Evolutionary conservation across 208 protist genomes (phyloP).

Genomic region (Endotrypanum monterogeii): DNA sequence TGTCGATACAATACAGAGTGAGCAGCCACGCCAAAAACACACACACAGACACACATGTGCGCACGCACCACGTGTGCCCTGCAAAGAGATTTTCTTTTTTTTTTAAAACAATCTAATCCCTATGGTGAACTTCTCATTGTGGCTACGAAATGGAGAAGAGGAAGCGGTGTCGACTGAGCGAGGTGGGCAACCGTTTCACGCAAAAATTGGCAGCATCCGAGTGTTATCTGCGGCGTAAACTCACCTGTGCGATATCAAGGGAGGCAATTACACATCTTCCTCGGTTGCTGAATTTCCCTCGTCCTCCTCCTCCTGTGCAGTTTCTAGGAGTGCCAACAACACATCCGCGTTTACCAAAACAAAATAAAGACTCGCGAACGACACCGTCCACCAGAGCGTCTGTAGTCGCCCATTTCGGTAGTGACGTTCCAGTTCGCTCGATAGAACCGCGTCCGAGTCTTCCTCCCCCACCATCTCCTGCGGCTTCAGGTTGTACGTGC

Average conservation of each 20-base stretch:
- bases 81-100: too few species aligned
- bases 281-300: not conserved
- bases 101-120: too few species aligned
- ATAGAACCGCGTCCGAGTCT: slow-evolving; percentile 3
- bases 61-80: not conserved
- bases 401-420: slow-evolving; percentile 56
- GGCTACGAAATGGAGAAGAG: not conserved
- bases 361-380: slow-evolving; percentile 72
- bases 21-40: not conserved
- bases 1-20: too few species aligned
- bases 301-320: slow-evolving; percentile 37
- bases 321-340: slow-evolving; percentile 43
- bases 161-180: not conserved
- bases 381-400: slow-evolving; percentile 55
- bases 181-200: too few species aligned
- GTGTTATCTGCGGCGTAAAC: too few species aligned
- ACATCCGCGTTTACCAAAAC: slow-evolving; percentile 64
- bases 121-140: not conserved
- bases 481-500: slow-evolving; percentile 63
- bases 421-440: slow-evolving; percentile 34
- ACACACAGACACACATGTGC: slow-evolving; percentile 3
- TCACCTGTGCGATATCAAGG: too few species aligned
- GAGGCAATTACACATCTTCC: not conserved
- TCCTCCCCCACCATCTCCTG: slow-evolving; percentile 1
- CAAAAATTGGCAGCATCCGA: too few species aligned